phyloP scores from a whole-genome alignment of 2,329 filamentous ascomycete species.

The Zarea fungicola region DNA sequence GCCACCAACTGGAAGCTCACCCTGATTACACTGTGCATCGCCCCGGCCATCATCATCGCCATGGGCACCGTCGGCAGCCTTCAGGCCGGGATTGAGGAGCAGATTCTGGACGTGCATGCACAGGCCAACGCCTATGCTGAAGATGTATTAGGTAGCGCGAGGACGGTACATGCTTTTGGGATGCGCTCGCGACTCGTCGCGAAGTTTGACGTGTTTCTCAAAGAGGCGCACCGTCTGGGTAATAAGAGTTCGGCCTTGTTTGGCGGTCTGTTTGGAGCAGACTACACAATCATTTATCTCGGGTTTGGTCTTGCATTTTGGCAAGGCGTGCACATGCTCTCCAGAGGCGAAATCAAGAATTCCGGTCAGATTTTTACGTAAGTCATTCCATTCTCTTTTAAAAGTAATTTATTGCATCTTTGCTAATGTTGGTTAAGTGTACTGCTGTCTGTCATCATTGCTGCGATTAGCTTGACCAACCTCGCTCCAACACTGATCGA shows the following conservation, averaged over 20 bases:
- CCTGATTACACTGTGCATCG: conserved; percentile 30
- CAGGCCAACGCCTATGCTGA: conserved; percentile 32
- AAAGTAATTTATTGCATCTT: background rate
- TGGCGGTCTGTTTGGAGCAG: conserved; percentile 33
- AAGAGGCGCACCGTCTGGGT: conserved; percentile 30
- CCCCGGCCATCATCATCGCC: conserved; percentile 25
- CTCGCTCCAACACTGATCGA: conserved; percentile 33
- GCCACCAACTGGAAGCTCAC: conserved; percentile 40
- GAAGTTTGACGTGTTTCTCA: conserved; percentile 35
- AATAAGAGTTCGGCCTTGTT: conserved; percentile 33
- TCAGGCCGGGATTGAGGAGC: conserved; percentile 28
- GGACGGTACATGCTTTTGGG: conserved; percentile 39
- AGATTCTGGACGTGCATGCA: conserved; percentile 30
- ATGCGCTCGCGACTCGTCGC: conserved; percentile 32
- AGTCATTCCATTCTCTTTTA: conserved; percentile 8
- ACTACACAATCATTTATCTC: conserved; percentile 37
- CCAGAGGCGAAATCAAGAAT: conserved; percentile 30
- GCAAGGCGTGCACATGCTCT: conserved; percentile 37
- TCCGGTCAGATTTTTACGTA: conserved; percentile 36
- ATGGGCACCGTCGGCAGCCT: conserved; percentile 24
- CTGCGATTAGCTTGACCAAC: conserved; percentile 29
- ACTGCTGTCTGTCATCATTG: conserved; percentile 34
- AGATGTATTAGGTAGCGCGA: conserved; percentile 31
- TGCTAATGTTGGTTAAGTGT: conserved; percentile 22
- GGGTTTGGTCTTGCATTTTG: conserved; percentile 41